These are phyloP conservation scores for Raffaelea arxii DNA, from an alignment of 2,329 filamentous ascomycete genomes.

Conservation along the genomic window DNA sequence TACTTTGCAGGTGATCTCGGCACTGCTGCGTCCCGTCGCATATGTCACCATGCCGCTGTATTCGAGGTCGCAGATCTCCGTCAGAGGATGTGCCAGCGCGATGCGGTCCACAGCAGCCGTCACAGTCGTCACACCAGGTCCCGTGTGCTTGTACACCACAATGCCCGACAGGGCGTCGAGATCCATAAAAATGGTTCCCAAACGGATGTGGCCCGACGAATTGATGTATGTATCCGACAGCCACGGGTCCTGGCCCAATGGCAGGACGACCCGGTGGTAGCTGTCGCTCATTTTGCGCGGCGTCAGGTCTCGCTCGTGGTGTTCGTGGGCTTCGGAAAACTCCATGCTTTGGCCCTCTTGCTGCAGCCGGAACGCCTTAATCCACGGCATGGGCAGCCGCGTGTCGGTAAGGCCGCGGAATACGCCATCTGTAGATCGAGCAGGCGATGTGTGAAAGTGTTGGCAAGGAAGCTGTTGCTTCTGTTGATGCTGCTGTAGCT, in stretches of 20 bases:
- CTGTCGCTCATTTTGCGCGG: conserved; percentile 64
- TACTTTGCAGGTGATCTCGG: conserved; percentile 66
- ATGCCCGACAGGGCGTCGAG: conserved; percentile 69
- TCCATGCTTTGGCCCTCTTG: conserved; percentile 27
- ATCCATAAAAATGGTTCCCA: conserved; percentile 68
- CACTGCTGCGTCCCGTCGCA: conserved; percentile 61
- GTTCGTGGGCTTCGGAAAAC: conserved; percentile 14
- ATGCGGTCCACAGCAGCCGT: conserved; percentile 41
- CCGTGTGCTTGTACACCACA: conserved; percentile 59
- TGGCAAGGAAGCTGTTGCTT: too few relatives aligned
- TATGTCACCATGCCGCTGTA: conserved; percentile 55
- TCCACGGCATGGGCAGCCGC: conserved; percentile 47
- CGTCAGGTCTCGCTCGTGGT: conserved; percentile 42
- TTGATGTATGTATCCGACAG: conserved; percentile 71
- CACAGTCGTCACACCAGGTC: conserved; percentile 43
- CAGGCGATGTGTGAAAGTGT: background rate
- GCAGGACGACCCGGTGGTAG: conserved; percentile 56
- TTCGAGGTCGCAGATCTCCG: conserved; percentile 70
- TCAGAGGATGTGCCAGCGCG: conserved; percentile 57
- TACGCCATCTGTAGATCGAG: conserved; percentile 23
- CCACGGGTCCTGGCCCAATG: conserved; percentile 65
- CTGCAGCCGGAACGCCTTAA: conserved; percentile 53
- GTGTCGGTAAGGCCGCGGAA: conserved; percentile 25
- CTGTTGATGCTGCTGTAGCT: too few relatives aligned
- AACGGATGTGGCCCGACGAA: conserved; percentile 62